Base-by-base conservation (phyloP, 2,329 filamentous ascomycete species). In the Penicillium sp. region DNA sequence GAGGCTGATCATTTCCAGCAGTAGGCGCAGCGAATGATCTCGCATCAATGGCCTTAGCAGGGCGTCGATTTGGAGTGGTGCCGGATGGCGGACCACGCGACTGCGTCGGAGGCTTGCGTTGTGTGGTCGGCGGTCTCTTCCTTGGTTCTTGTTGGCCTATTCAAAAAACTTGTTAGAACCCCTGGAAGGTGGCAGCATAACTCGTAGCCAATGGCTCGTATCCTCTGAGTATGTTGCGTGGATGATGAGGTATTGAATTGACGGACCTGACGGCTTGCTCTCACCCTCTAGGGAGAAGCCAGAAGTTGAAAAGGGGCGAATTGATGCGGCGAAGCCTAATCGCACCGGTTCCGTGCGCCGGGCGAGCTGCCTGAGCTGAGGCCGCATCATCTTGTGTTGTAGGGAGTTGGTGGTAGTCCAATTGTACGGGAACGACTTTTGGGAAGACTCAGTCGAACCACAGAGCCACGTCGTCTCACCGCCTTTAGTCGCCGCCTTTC, bases 11-110 rank as follows among this genome's bases (percentile, higher is more conserved):
- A 29, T 56, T 61, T 47, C 61, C 61, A 23, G 60, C 49, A 42
- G 59, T 60, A n/a, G 65, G 55, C 7, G 69, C 68, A 5, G 63
- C 70, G 23, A 75, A 63, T 7, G 70, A 68, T 41, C 72, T 63
- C 12, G 71, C 71, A 56, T 75, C 72, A 46, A 75, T 46, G 17
- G 62, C 60, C 23, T 67, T 63, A 34, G 63, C 64, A 30, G 67
- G 61, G 32, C 59, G 62, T 34, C 55, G 57, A 39, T 54, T 54
- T 32, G 56, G 55, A 24, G 56, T 51, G 24, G 56, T 51, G 21
- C 55, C 29, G 13, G 58, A 36, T 40, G 37, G 6, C 6, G 26
- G 37, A n/a, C 37, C 37, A 27, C 37, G 37, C 4, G 37, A 29
- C 12, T 41, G 24, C 8, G 51, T 33, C 26, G 49, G 49, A 9